Evolutionary conservation across 148 eudicot genomes (phyloP), one percentile per base, ranked within the genome.

Genomic region (Spergularia marina): DNA sequence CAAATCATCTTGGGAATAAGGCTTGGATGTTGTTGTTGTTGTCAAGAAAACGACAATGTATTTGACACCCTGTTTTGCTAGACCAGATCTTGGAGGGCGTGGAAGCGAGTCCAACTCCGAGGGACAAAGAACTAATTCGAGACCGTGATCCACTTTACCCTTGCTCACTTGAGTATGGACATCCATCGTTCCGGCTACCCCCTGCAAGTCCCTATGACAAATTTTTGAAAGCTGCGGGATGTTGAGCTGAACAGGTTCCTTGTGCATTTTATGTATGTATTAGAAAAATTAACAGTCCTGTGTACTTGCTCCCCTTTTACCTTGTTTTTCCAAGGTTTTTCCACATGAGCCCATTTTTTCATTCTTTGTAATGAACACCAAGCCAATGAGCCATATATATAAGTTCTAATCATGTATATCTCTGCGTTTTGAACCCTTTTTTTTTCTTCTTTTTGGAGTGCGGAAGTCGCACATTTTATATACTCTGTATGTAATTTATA

Each of bases 181-280:
- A 84, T 59, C 84, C 83, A 56, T 86, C 96, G 44, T 90, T 92
- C 82, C 85, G 86, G 70, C 65, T 92, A 74, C 98, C 98, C 12
- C 98, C 98, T 55, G 87, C 98, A 17, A 92, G 98, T 75, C 98
- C 98, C 34, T 92, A 90, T 14, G 98, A 92, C 83, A 90, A 89
- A 68, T 92, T 92, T 82, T 76, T 92, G 84, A 89, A 85, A 76
- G 98, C 98, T 10, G 93, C 98, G 3, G 93, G 93, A 65, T 89
- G 96, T 87, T 92, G 80, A 82, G 34, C 52, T 60, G 49, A 87
- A 76, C 78, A 79, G 68, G 71, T 58, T 76, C 20, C 55, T 54
- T 77, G 75, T 81, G 54, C 74, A 70, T 76, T 51, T 51, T 23
- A 59, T 76, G 77, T 81, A 81, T 76, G 69, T 80, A 75, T 70